Conservation (phyloP, 768 basidiomycete genomes). For the Mycena leptocephala region DNA sequence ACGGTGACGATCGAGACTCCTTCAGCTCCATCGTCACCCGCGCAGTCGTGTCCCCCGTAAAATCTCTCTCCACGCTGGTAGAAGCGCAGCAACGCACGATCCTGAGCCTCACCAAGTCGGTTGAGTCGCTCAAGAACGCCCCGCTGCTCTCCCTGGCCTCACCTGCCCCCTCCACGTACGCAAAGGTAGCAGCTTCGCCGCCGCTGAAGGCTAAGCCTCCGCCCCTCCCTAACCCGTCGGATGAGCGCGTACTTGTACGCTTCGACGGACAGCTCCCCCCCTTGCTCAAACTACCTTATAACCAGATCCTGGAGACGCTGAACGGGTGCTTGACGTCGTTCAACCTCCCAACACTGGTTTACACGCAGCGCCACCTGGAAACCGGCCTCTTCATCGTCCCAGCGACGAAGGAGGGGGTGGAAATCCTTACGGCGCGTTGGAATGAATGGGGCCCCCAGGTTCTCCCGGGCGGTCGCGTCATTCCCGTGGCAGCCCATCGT, state of each 20-base stretch:
- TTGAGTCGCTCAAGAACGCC: slow-evolving; percentile 14
- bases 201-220: background rate
- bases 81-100: slow-evolving; percentile 5
- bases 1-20: background rate
- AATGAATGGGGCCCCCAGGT: background rate
- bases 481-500: background rate
- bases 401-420: background rate
- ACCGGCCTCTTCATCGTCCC: no score
- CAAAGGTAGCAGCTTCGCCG: background rate
- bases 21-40: background rate
- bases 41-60: background rate
- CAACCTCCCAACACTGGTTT: no score
- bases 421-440: background rate
- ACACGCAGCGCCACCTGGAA: no score
- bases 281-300: no score
- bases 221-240: background rate
- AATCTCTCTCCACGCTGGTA: background rate
- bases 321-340: no score
- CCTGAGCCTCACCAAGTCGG: background rate
- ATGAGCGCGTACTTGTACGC: background rate
- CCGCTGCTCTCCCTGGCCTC: background rate
- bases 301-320: no score
- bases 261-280: slow-evolving; percentile 15
- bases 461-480: background rate
- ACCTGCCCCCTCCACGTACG: background rate